Percentiles rank a stretch among this genome's conserved stretches.
Evolutionary conservation across 805 yeast genomes (phyloP).

Genomic region (Brettanomyces bruxellensis): DNA sequence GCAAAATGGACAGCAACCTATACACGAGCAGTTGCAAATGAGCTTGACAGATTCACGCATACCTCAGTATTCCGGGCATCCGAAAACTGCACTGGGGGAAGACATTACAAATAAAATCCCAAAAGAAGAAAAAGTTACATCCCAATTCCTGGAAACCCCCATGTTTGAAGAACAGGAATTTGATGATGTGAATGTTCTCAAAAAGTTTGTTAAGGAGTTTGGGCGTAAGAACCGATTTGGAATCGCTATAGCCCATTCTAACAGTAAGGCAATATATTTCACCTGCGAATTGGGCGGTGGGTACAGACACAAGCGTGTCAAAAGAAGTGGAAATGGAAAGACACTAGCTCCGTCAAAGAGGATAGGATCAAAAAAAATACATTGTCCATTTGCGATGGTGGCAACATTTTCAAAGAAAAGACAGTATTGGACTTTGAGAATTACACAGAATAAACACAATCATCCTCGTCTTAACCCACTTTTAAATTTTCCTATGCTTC

Average conservation of each 20-base stretch:
- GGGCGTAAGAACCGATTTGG: slow-evolving; percentile 52
- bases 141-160: slow-evolving; percentile 33
- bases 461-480: slow-evolving; percentile 51
- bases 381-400: slow-evolving; percentile 53
- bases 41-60: too few species aligned
- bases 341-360: slow-evolving; percentile 11
- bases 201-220: slow-evolving; percentile 46
- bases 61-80: too few species aligned
- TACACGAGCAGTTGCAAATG: too few species aligned
- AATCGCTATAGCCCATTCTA: slow-evolving; percentile 50
- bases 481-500: slow-evolving; percentile 46
- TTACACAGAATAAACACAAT: slow-evolving; percentile 48
- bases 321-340: slow-evolving; percentile 4
- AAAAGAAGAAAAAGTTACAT: too few species aligned
- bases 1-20: too few species aligned
- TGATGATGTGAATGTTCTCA: slow-evolving; percentile 38
- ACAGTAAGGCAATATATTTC: slow-evolving; percentile 48
- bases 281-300: slow-evolving; percentile 52
- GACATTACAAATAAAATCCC: too few species aligned
- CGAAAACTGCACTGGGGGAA: too few species aligned
- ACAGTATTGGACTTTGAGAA: slow-evolving; percentile 42
- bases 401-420: slow-evolving; percentile 43
- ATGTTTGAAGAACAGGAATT: slow-evolving; percentile 46
- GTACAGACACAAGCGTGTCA: slow-evolving; percentile 39
- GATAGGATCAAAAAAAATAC: slow-evolving; percentile 38